Percentiles rank a stretch among this genome's conserved stretches.
Evolutionary conservation across 1,284 basidiomycete genomes (phyloP).

Genomic region (Neonothopanus nambi): DNA sequence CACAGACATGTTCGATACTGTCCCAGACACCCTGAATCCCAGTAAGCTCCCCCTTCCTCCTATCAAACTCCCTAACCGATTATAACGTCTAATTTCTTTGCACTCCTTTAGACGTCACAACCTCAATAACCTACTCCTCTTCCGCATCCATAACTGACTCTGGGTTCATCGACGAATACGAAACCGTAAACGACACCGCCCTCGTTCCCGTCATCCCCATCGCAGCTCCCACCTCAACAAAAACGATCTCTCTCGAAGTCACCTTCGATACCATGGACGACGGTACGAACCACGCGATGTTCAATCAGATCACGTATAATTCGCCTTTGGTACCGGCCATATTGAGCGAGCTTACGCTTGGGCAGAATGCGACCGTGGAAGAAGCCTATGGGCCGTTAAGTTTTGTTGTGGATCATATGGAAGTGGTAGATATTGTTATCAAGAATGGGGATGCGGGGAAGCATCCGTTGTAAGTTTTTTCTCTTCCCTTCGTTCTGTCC

Average conservation of each 20-base stretch:
- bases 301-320: conserved; percentile 75
- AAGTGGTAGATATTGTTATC: conserved; percentile 80
- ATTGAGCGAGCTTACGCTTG: conserved; percentile 77
- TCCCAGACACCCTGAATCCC: conserved; percentile 71
- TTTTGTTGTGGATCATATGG: conserved; percentile 72
- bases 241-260: conserved; percentile 58
- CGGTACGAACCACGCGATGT: conserved; percentile 77
- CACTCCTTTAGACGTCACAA: conserved; percentile 76
- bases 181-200: conserved; percentile 58
- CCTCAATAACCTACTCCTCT: conserved; percentile 67
- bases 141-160: conserved; percentile 50
- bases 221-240: conserved; percentile 45
- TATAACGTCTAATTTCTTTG: neutral
- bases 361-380: conserved; percentile 64
- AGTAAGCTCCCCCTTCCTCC: conserved; percentile 52
- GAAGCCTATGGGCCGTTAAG: conserved; percentile 81
- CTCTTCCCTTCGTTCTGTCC: neutral
- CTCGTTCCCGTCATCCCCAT: conserved; percentile 57
- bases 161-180: conserved; percentile 52
- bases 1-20: conserved; percentile 79
- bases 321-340: conserved; percentile 70
- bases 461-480: conserved; percentile 73
- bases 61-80: neutral
- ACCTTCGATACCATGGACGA: conserved; percentile 75
- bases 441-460: conserved; percentile 78